Percentiles rank a stretch among this genome's conserved stretches.
Evolutionary conservation across 2,329 filamentous ascomycete genomes (phyloP).

Genomic region (Emericellopsis cladophorae): DNA sequence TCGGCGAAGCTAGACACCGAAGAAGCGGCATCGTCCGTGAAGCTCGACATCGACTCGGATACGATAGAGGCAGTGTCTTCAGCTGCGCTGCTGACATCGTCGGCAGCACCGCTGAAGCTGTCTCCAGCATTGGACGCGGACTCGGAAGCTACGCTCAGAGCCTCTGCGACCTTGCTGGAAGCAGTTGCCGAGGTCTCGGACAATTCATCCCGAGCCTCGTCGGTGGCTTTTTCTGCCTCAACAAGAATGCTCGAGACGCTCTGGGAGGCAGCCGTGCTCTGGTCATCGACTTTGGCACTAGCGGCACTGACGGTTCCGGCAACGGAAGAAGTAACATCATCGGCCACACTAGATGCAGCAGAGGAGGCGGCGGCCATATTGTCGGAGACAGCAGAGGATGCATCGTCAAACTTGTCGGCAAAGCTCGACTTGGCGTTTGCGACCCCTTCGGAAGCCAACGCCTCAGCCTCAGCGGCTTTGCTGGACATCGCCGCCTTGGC

Average conservation of each 20-base stretch:
- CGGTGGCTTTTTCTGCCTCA: slow-evolving; percentile 2
- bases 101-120: slow-evolving; percentile 4
- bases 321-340: not conserved
- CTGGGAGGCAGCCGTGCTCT: slow-evolving; percentile 3
- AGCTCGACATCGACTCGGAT: slow-evolving; percentile 3
- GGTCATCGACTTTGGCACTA: not conserved
- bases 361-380: slow-evolving; percentile 4
- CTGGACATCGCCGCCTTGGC: slow-evolving; percentile 8
- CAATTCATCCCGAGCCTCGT: slow-evolving; percentile 1
- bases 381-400: slow-evolving; percentile 10
- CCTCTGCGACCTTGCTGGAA: slow-evolving; percentile 6
- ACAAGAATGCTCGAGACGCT: slow-evolving; percentile 3
- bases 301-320: not conserved
- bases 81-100: slow-evolving; percentile 2
- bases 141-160: slow-evolving; percentile 3
- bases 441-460: slow-evolving; percentile 4
- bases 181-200: slow-evolving; percentile 6
- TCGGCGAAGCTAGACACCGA: slow-evolving; percentile 5
- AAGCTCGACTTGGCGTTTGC: slow-evolving; percentile 19
- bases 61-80: not conserved
- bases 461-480: slow-evolving; percentile 11
- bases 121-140: slow-evolving; percentile 1
- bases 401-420: slow-evolving; percentile 18
- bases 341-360: not conserved
- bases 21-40: slow-evolving; percentile 9